phyloP scores from a whole-genome alignment of 2,329 filamentous ascomycete species.

The Fusarium sulawesiense region DNA sequence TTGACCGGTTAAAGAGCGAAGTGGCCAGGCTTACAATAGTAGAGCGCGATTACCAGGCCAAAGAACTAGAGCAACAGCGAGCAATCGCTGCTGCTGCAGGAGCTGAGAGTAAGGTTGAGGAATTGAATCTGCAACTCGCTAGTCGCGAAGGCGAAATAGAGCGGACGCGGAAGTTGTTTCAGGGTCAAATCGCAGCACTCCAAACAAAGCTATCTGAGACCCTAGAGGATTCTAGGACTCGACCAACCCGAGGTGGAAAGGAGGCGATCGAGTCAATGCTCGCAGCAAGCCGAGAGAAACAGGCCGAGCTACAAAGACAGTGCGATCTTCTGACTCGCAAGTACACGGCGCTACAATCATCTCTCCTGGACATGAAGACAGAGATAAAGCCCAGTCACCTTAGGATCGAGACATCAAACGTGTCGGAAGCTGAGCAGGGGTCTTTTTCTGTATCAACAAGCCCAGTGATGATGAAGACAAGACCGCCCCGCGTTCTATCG shows the following conservation, averaged over 20 bases:
- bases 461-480: slow-evolving; percentile 53
- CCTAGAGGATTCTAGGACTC: slow-evolving; percentile 44
- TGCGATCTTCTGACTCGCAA: slow-evolving; percentile 62
- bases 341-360: slow-evolving; percentile 64
- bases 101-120: slow-evolving; percentile 68
- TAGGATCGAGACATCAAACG: slow-evolving; percentile 38
- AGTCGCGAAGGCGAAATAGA: slow-evolving; percentile 62
- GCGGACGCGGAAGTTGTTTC: slow-evolving; percentile 57
- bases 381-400: slow-evolving; percentile 42
- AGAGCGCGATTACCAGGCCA: slow-evolving; percentile 72
- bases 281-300: slow-evolving; percentile 64
- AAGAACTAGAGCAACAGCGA: slow-evolving; percentile 68
- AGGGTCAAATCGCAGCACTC: slow-evolving; percentile 61
- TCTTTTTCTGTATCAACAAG: slow-evolving; percentile 53
- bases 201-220: slow-evolving; percentile 59
- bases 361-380: slow-evolving; percentile 60
- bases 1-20: slow-evolving; percentile 69
- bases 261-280: slow-evolving; percentile 59
- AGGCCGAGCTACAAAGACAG: slow-evolving; percentile 65
- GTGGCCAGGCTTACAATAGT: slow-evolving; percentile 69
- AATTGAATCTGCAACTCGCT: slow-evolving; percentile 68
- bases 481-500: slow-evolving; percentile 57
- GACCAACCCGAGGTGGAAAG: slow-evolving; percentile 47
- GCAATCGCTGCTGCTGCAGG: slow-evolving; percentile 68
- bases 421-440: slow-evolving; percentile 50